These are phyloP conservation scores for Chlamydomonas incerta DNA, from an alignment of 139 green algal species.

Conservation along the genomic window DNA sequence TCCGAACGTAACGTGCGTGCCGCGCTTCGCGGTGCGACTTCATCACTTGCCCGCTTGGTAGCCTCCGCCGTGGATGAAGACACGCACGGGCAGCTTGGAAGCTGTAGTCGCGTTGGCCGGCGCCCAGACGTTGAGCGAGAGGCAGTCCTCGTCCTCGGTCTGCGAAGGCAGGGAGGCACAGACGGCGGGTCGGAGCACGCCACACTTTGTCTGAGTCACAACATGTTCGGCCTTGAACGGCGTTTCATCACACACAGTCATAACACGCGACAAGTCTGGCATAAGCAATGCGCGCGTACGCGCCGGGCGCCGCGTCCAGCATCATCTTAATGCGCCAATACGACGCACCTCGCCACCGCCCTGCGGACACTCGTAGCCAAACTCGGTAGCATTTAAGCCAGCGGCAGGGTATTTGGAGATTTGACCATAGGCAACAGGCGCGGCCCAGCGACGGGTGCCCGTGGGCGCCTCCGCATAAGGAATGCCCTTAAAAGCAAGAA, in stretches of 20 bases:
- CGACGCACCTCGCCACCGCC: neutral
- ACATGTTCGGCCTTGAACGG: no score
- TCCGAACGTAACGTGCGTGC: neutral
- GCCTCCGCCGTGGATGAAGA: conserved; percentile 18
- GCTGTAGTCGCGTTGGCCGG: neutral
- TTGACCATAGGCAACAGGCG: neutral
- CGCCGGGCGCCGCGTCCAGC: no score
- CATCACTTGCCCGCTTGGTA: neutral
- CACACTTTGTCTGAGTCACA: no score
- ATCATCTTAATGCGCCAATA: neutral
- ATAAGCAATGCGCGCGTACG: no score
- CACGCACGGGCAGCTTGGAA: conserved; percentile 1
- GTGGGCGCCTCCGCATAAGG: neutral
- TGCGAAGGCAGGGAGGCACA: neutral
- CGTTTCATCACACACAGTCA: no score
- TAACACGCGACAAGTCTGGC: no score
- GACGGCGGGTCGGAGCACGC: no score
- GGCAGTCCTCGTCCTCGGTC: conserved; percentile 20
- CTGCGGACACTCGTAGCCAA: neutral
- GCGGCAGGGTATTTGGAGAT: neutral
- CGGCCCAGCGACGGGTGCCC: neutral
- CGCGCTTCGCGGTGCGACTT: no score
- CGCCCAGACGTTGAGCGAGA: conserved; percentile 28
- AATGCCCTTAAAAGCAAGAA: neutral
- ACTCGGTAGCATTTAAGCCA: neutral